Evolutionary conservation across 1,284 basidiomycete species (phyloP).

Genomic region (Athelia psychrophila): DNA sequence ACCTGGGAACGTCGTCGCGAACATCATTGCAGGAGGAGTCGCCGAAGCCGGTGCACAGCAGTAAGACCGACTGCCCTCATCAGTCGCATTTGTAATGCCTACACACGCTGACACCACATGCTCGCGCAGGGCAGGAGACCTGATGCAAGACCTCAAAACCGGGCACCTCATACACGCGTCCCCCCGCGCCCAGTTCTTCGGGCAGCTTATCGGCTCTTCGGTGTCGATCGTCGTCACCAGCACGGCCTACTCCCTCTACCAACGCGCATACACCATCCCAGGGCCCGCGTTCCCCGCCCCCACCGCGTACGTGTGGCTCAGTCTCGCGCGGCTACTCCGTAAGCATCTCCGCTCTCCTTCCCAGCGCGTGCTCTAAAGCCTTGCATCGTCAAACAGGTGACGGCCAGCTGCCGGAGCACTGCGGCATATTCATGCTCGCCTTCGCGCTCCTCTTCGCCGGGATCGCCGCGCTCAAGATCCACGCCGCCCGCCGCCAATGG

Average conservation of each 20-base stretch:
- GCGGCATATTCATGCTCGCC: constrained; percentile 75
- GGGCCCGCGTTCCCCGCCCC: constrained; percentile 93
- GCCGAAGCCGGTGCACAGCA: constrained; percentile 96
- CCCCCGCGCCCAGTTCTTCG: constrained; percentile 84
- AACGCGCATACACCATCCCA: constrained; percentile 81
- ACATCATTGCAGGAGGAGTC: constrained; percentile 95
- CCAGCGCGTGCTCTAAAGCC: constrained; percentile 3
- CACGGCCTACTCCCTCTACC: constrained; percentile 87
- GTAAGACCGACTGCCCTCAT: no score
- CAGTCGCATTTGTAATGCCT: constrained; percentile 9
- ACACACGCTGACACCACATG: background rate
- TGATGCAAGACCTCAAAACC: constrained; percentile 99
- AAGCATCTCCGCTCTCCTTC: constrained; percentile 26
- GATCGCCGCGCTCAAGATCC: constrained; percentile 67
- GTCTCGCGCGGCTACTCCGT: constrained; percentile 87
- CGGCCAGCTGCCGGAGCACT: constrained; percentile 79
- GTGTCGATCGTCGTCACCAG: constrained; percentile 88
- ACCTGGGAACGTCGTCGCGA: constrained; percentile 92
- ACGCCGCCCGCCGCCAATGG: constrained; percentile 43
- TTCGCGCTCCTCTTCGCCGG: constrained; percentile 74
- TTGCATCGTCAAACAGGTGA: constrained; percentile 58
- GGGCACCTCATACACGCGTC: constrained; percentile 88
- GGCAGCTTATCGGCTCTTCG: constrained; percentile 85
- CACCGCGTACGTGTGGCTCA: constrained; percentile 90
- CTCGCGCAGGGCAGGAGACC: constrained; percentile 82